phyloP scores from a whole-genome alignment of 805 yeast species.

The Starmera amethionina region DNA sequence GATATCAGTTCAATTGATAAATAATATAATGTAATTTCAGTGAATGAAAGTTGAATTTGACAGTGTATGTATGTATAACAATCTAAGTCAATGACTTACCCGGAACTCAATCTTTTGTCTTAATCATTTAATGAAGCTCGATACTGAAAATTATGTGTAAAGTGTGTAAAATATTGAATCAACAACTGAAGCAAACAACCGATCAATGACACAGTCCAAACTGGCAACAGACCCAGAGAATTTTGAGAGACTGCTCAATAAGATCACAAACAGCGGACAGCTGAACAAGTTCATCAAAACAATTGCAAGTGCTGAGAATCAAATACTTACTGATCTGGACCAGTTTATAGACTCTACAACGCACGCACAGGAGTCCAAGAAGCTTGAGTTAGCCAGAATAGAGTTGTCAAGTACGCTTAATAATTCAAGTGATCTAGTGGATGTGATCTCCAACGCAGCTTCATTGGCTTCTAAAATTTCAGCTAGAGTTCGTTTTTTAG shows the following conservation, averaged over 20 bases:
- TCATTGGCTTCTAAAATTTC: conserved; percentile 59
- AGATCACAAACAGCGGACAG: conserved; percentile 14
- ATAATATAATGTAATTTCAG: too few relatives aligned
- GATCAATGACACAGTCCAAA: too few relatives aligned
- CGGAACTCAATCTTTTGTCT: too few relatives aligned
- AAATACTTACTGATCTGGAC: conserved; percentile 15
- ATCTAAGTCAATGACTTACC: too few relatives aligned
- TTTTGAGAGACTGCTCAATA: conserved; percentile 13
- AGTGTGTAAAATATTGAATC: too few relatives aligned
- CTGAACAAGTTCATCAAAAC: conserved; percentile 15
- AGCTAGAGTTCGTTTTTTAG: conserved; percentile 56
- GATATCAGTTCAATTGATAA: too few relatives aligned
- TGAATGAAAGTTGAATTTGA: too few relatives aligned
- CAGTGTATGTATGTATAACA: too few relatives aligned
- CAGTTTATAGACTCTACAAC: conserved; percentile 14
- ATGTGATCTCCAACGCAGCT: conserved; percentile 49
- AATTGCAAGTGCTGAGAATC: conserved; percentile 15
- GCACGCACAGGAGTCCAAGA: conserved; percentile 22
- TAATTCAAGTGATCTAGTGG: conserved; percentile 44
- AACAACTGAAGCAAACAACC: too few relatives aligned
- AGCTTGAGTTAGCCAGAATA: conserved; percentile 50
- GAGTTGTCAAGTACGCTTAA: conserved; percentile 52
- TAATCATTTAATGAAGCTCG: too few relatives aligned
- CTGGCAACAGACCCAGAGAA: conserved; percentile 1
- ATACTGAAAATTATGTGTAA: too few relatives aligned